Conservation (phyloP, 768 basidiomycete species). For the Trametes cubensis region DNA sequence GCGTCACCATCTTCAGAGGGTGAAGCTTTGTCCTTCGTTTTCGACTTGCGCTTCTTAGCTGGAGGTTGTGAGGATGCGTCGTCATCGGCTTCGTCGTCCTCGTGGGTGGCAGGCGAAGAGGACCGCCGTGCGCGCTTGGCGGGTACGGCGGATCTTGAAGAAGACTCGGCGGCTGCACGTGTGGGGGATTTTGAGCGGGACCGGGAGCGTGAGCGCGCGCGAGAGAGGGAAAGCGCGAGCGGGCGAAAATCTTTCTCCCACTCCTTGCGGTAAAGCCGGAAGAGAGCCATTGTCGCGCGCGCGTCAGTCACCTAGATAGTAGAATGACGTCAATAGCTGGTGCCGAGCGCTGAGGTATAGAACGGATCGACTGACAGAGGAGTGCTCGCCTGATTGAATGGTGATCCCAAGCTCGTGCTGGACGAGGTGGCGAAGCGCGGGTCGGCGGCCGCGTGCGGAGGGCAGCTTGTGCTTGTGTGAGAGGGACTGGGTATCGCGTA, state of each 20-base stretch:
- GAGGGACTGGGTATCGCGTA: slow-evolving; percentile 71
- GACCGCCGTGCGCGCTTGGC: neutral
- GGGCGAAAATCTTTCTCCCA: slow-evolving; percentile 60
- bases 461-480: slow-evolving; percentile 58
- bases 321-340: neutral
- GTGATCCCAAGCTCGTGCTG: slow-evolving; percentile 75
- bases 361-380: slow-evolving; percentile 61
- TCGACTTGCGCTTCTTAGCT: neutral
- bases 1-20: neutral
- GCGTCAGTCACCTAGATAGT: slow-evolving; percentile 80
- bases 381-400: slow-evolving; percentile 91
- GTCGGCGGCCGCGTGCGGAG: slow-evolving; percentile 55
- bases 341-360: neutral
- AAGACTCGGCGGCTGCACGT: slow-evolving; percentile 23
- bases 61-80: neutral
- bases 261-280: slow-evolving; percentile 74
- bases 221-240: neutral
- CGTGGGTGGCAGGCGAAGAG: neutral
- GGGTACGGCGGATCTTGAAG: neutral
- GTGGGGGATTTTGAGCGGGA: slow-evolving; percentile 1
- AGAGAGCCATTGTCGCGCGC: slow-evolving; percentile 93
- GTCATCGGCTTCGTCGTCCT: neutral
- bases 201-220: neutral
- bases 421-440: slow-evolving; percentile 79
- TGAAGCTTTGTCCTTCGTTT: neutral